phyloP scores from a whole-genome alignment of 176 grass and related monocot species.

The Carex scoparia region DNA sequence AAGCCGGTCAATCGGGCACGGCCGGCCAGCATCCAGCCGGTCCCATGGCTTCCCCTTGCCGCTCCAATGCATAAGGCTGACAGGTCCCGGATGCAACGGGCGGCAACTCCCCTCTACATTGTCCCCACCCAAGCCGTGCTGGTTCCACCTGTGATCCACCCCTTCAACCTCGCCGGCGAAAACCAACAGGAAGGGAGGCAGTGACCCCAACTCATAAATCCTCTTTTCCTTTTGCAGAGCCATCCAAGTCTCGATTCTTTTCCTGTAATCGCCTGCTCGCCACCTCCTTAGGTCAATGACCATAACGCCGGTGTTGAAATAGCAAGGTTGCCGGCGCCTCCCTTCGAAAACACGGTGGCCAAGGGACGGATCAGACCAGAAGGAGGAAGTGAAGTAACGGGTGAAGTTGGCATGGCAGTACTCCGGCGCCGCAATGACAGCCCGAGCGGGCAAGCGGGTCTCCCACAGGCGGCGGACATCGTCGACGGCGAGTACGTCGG shows the following conservation, averaged over 20 bases:
- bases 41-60: constrained; percentile 92
- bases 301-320: constrained; percentile 99
- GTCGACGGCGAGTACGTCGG: constrained; percentile 74
- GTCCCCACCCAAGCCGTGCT: constrained; percentile 90
- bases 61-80: constrained; percentile 92
- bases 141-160: constrained; percentile 91
- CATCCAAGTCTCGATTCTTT: constrained; percentile 72
- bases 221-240: constrained; percentile 55
- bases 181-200: constrained; percentile 80
- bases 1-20: constrained; percentile 63
- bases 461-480: constrained; percentile 65
- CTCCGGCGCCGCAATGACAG: constrained; percentile 82
- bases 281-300: constrained; percentile 71
- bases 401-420: constrained; percentile 97
- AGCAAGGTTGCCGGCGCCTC: constrained; percentile 58
- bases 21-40: constrained; percentile 57
- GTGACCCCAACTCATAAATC: constrained; percentile 81
- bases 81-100: constrained; percentile 66
- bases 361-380: constrained; percentile 61
- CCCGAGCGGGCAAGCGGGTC: constrained; percentile 56
- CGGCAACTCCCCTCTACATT: constrained; percentile 77
- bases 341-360: constrained; percentile 43
- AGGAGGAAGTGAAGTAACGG: constrained; percentile 74
- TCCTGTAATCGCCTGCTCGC: constrained; percentile 62
- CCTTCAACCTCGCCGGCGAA: constrained; percentile 82